Evolutionary conservation across 352 stramenopile species (phyloP).

Genomic region (Labyrinthula sp.): DNA sequence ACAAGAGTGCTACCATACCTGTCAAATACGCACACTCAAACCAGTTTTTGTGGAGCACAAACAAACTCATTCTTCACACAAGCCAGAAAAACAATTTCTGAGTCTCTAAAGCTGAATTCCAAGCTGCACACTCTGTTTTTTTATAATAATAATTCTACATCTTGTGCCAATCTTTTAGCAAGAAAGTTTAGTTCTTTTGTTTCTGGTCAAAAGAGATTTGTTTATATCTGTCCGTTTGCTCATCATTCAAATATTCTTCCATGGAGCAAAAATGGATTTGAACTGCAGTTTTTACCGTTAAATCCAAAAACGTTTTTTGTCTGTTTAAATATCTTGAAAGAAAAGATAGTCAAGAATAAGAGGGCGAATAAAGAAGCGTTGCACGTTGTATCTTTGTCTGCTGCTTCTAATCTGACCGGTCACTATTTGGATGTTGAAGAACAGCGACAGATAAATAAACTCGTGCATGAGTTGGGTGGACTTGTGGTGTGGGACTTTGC

Average conservation of each 20-base stretch:
- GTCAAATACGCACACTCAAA: no score
- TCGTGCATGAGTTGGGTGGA: slow-evolving; percentile 67
- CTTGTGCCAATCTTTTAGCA: no score
- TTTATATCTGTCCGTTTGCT: slow-evolving; percentile 75
- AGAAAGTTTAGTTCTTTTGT: slow-evolving; percentile 1
- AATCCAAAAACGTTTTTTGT: no score
- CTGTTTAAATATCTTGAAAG: slow-evolving; percentile 41
- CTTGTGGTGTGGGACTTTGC: slow-evolving; percentile 85
- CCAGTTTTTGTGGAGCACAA: no score
- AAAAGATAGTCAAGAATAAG: slow-evolving; percentile 40
- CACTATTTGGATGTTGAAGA: slow-evolving; percentile 60
- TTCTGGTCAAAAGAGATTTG: slow-evolving; percentile 34
- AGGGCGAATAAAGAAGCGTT: slow-evolving; percentile 40
- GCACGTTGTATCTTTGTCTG: slow-evolving; percentile 27
- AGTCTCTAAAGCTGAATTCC: no score
- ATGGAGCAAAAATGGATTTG: slow-evolving; percentile 67
- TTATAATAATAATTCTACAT: no score
- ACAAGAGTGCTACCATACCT: no score
- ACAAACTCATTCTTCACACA: no score
- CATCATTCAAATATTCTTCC: slow-evolving; percentile 91
- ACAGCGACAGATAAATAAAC: slow-evolving; percentile 55
- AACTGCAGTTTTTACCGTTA: no score
- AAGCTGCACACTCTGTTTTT: no score
- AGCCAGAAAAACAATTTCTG: no score
- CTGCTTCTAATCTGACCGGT: slow-evolving; percentile 81